Evolutionary conservation across 1,284 basidiomycete species (phyloP).

Genomic region (Austropuccinia psidii): DNA sequence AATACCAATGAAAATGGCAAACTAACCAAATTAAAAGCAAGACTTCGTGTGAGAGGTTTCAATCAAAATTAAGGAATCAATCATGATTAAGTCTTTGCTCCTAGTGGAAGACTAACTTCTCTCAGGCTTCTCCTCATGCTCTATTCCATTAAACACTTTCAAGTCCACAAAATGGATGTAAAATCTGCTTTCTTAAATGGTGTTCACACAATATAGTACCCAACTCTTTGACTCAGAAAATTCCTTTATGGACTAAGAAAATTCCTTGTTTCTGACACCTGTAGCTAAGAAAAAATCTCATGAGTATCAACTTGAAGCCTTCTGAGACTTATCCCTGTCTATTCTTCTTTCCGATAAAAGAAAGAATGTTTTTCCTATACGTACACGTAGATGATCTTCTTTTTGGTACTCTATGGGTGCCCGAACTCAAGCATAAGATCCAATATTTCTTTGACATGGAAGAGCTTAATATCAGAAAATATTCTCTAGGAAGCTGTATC

Average conservation of each 20-base stretch:
- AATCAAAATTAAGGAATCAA: no score
- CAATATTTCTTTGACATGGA: not conserved
- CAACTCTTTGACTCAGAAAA: not conserved
- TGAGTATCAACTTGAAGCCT: not conserved
- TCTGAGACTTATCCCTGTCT: not conserved
- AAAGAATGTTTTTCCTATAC: not conserved
- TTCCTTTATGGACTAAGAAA: not conserved
- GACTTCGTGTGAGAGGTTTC: no score
- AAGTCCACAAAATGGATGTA: not conserved
- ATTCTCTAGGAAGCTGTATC: not conserved
- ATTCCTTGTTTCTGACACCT: not conserved
- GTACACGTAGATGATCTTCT: not conserved
- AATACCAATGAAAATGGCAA: no score
- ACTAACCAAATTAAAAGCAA: no score
- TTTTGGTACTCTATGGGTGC: not conserved
- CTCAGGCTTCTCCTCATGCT: not conserved
- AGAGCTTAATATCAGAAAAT: not conserved
- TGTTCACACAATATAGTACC: not conserved
- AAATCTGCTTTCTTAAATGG: slow-evolving; percentile 1
- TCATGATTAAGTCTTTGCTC: no score
- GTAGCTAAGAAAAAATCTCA: not conserved
- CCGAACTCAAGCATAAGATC: not conserved
- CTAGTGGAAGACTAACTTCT: not conserved
- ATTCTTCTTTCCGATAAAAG: not conserved
- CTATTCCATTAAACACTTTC: not conserved